A percentile compares a stretch with the other conserved stretches of the same genome.
phyloP scores from a whole-genome alignment of 2,329 filamentous ascomycete species.

The Fusarium sp. region DNA sequence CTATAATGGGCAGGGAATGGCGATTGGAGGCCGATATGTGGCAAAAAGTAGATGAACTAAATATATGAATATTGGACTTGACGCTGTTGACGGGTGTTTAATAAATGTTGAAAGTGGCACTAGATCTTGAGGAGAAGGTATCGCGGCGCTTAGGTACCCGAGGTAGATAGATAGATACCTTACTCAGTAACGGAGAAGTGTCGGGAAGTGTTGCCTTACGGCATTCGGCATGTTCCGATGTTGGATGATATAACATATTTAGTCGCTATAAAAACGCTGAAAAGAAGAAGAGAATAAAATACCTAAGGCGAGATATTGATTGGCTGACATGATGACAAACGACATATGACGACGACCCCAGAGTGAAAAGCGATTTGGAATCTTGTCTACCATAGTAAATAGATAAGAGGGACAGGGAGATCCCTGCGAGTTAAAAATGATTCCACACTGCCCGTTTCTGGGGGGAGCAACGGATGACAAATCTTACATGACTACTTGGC shows the following conservation, averaged over 20 bases:
- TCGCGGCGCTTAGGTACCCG: conserved; percentile 9
- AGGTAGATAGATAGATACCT: too few species aligned
- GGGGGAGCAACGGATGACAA: conserved; percentile 15
- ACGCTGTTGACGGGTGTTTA: background rate
- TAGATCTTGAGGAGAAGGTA: conserved; percentile 14
- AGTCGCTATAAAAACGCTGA: too few species aligned
- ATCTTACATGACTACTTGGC: background rate
- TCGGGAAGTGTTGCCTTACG: conserved; percentile 7
- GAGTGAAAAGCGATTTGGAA: conserved; percentile 28
- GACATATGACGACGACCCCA: conserved; percentile 14
- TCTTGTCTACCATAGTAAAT: conserved; percentile 20
- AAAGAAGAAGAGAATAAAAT: background rate
- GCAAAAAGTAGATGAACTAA: conserved; percentile 13
- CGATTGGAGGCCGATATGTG: background rate
- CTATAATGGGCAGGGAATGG: conserved; percentile 1
- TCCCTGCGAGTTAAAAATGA: conserved; percentile 23
- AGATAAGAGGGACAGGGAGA: background rate
- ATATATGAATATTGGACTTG: conserved; percentile 8
- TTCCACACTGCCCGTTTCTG: conserved; percentile 16
- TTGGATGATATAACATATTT: too few species aligned
- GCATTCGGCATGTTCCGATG: conserved; percentile 22
- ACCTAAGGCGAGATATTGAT: background rate
- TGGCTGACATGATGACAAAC: conserved; percentile 31
- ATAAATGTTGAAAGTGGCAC: conserved; percentile 7
- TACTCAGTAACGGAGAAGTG: conserved; percentile 3